Evolutionary conservation across 2,329 filamentous ascomycete genomes (phyloP).

Genomic region (Cladophialophora bantiana): DNA sequence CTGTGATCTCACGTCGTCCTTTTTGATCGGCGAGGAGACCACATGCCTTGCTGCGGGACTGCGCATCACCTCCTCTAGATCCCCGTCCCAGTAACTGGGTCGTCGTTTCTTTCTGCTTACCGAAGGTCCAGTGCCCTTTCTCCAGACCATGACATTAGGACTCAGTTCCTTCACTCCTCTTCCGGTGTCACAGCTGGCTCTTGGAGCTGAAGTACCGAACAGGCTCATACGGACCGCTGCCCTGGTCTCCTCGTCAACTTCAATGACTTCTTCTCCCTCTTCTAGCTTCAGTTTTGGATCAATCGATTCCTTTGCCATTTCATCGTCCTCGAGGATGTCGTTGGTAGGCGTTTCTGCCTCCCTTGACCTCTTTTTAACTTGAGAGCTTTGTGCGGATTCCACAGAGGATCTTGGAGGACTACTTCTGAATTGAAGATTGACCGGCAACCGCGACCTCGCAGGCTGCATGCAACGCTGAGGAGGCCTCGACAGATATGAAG

Average conservation of each 20-base stretch:
- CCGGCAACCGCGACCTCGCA: constrained; percentile 16
- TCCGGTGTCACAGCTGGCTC: constrained; percentile 14
- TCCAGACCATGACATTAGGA: constrained; percentile 37
- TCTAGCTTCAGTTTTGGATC: constrained; percentile 29
- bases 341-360: constrained; percentile 24
- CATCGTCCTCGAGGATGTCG: constrained; percentile 24
- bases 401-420: constrained; percentile 35
- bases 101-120: constrained; percentile 37
- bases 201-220: constrained; percentile 29
- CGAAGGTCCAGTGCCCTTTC: constrained; percentile 29
- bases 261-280: constrained; percentile 36
- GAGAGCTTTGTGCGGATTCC: constrained; percentile 13
- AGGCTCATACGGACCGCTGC: constrained; percentile 37
- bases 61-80: constrained; percentile 38
- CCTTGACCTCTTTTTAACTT: constrained; percentile 29
- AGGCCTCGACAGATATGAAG: constrained; percentile 20
- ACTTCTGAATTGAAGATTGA: constrained; percentile 38
- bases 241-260: constrained; percentile 38
- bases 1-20: constrained; percentile 33
- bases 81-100: constrained; percentile 41
- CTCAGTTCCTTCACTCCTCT: constrained; percentile 37
- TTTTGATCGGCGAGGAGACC: constrained; percentile 33
- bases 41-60: constrained; percentile 39
- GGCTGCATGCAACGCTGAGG: constrained; percentile 19
- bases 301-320: constrained; percentile 15